These are phyloP conservation scores for Parastagonospora nodorum DNA, from an alignment of 2,329 filamentous ascomycete genomes.

Conservation along the genomic window DNA sequence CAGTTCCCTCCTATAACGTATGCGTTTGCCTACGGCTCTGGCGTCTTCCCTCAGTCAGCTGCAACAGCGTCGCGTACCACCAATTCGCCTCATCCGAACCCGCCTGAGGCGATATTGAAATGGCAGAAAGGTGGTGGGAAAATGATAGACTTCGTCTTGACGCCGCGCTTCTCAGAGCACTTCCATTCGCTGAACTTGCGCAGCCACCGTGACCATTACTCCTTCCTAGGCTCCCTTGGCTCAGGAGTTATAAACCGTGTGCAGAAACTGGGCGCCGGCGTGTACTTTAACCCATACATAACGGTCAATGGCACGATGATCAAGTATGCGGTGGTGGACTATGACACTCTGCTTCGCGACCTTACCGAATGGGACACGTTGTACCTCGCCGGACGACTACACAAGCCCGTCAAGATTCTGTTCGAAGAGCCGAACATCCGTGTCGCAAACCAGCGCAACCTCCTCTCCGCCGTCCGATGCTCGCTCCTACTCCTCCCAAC, in stretches of 20 bases:
- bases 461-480: conserved; percentile 88
- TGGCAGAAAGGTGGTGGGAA: conserved; percentile 88
- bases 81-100: conserved; percentile 76
- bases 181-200: conserved; percentile 93
- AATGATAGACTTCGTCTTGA: conserved; percentile 99
- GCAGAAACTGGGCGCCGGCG: conserved; percentile 86
- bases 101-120: conserved; percentile 78
- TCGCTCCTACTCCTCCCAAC: conserved; percentile 84
- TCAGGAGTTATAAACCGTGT: conserved; percentile 84
- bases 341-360: conserved; percentile 86
- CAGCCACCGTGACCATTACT: conserved; percentile 92
- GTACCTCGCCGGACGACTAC: conserved; percentile 92
- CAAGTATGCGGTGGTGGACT: conserved; percentile 96
- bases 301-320: conserved; percentile 94
- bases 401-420: conserved; percentile 97
- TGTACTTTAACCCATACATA: conserved; percentile 97
- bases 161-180: conserved; percentile 90
- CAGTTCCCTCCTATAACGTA: conserved; percentile 96
- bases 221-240: conserved; percentile 78
- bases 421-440: conserved; percentile 91
- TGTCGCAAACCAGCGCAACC: conserved; percentile 92
- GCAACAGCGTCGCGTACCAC: conserved; percentile 54
- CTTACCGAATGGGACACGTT: conserved; percentile 90
- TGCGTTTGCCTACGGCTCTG: conserved; percentile 96
- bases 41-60: conserved; percentile 83